Evolutionary conservation across 2,329 filamentous ascomycete genomes (phyloP).

Genomic region (Aspergillus terreus): DNA sequence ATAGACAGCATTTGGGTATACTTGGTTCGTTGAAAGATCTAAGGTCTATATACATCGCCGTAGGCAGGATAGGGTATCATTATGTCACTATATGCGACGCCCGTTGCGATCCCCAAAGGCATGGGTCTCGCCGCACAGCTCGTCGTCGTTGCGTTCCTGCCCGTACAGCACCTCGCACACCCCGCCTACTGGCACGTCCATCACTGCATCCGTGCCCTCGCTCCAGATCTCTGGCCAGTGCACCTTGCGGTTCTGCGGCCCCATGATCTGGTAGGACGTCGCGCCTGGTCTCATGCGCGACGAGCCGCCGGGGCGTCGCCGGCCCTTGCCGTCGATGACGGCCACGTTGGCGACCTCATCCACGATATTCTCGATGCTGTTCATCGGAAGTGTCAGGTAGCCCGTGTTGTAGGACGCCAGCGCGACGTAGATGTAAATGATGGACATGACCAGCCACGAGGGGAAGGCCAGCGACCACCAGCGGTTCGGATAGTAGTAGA

Average conservation of each 20-base stretch:
- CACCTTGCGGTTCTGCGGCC: conserved; percentile 41
- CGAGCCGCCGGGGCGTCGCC: conserved; percentile 45
- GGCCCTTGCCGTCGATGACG: conserved; percentile 69
- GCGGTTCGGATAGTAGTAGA: conserved; percentile 93
- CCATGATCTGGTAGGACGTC: conserved; percentile 41
- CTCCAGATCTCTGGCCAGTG: conserved; percentile 86
- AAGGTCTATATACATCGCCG: background rate
- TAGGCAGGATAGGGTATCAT: conserved; percentile 3
- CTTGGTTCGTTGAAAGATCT: background rate
- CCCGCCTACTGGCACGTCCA: conserved; percentile 92
- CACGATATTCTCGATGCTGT: conserved; percentile 80
- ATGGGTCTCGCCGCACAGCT: conserved; percentile 14
- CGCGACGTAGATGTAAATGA: conserved; percentile 92
- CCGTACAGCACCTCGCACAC: conserved; percentile 95
- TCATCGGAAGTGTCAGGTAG: conserved; percentile 76
- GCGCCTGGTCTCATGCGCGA: conserved; percentile 41
- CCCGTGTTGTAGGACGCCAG: conserved; percentile 87
- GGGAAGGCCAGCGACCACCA: conserved; percentile 97
- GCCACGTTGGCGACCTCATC: conserved; percentile 87
- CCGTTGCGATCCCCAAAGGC: background rate
- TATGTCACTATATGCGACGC: background rate
- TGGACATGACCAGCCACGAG: conserved; percentile 79
- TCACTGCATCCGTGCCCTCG: conserved; percentile 89
- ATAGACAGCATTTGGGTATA: too few species aligned
- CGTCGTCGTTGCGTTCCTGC: conserved; percentile 44